Evolutionary conservation across 1,284 basidiomycete genomes (phyloP), one percentile per base, ranked within the genome.

Genomic region (Microbotryum lychnidis-dioicae): DNA sequence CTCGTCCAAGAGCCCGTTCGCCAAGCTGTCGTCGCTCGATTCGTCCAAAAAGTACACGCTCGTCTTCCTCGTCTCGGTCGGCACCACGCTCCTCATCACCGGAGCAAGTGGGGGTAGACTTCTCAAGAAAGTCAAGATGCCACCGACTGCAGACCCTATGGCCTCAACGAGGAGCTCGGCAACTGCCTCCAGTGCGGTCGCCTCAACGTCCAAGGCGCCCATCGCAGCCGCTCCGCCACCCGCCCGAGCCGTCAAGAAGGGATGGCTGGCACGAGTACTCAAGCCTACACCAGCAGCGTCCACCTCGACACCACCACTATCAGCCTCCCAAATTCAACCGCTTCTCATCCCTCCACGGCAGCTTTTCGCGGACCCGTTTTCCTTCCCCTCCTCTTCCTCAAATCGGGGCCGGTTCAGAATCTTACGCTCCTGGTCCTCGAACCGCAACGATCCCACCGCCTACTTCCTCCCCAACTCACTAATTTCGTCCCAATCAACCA

Each of bases 101-200:
- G 73, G 70, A 33, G 64, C 71, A n/a, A 68, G 61, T n/a, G 68
- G 67, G 16, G 61, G 68, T 4, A 57, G 58, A 16, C 58, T 69
- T 9, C 54, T 69, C 23, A 65, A 69, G n/a, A 47, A 51, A 4
- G 55, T 60, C 16, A 64, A 66, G 53, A 52, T 49, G 9, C 12
- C 46, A 6, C 53, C 60, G 23, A 37, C 44, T 8, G 6, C 46
- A 16, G 46, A 58, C 25, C 48, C 58, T 18, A n/a, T 53, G 12
- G 25, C 54, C 2, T 7, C 55, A 10, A 6, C 52, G 31, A 37
- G 37, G 14, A 42, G 37, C 37, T 42, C 37, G 18, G 37, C 37
- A 42, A 42, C 37, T 16, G 16, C 12, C 37, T 16, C 37, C 12
- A 18, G 16, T 42, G 37, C 37, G 37, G 37, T 10, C 37, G 14